Conservation (phyloP, 306 rosid species). For the Pachyrhizus erosus region DNA sequence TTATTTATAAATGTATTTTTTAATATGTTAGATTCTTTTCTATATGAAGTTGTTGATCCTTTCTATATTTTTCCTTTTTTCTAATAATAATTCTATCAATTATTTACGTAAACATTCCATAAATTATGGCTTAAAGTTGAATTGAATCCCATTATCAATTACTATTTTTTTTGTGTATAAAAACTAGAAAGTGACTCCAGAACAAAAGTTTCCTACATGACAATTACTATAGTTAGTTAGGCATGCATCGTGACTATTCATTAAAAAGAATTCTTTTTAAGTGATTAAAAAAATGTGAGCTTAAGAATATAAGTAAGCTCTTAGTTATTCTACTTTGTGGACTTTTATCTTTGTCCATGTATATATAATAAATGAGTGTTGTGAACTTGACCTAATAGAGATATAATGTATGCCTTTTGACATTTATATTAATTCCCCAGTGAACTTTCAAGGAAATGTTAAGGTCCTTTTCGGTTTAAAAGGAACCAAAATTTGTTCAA, state of each 20-base stretch:
- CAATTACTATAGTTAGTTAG: not conserved
- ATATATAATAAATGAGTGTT: not conserved
- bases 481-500: constrained; percentile 5
- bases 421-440: not conserved
- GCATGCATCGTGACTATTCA: not conserved
- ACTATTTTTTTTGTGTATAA: not conserved
- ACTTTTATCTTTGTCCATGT: not conserved
- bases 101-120: not conserved
- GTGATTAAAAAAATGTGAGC: not conserved
- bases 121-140: not conserved
- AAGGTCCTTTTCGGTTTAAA: constrained; percentile 30
- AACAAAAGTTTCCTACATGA: not conserved
- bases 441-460: constrained; percentile 1
- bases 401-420: not conserved
- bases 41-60: not conserved
- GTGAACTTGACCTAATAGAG: constrained; percentile 11
- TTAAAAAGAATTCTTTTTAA: not conserved
- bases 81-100: not conserved
- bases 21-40: constrained; percentile 18
- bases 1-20: not conserved
- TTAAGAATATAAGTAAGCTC: not conserved
- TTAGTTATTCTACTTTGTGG: constrained; percentile 10
- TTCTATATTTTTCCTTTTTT: not conserved
- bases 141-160: not conserved
- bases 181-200: not conserved